A percentile compares a stretch with the other conserved stretches of the same genome.
Conservation (phyloP, 768 basidiomycete species). For the Trichaptum fuscoviolaceum region DNA sequence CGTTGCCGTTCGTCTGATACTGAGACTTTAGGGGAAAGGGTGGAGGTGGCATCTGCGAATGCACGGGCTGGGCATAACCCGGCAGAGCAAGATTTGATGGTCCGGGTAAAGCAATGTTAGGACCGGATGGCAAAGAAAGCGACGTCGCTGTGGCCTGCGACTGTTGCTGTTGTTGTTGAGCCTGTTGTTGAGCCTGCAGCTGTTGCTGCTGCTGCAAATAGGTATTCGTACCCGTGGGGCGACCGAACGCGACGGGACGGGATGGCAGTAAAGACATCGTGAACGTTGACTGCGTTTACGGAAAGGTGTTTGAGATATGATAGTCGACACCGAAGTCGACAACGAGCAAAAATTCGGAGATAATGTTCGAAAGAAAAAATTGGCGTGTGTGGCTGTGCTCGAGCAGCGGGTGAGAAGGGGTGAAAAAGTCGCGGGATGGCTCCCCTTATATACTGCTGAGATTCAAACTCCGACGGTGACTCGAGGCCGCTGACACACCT, state of each 20-base stretch:
- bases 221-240: conserved; percentile 43
- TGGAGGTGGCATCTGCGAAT: conserved; percentile 21
- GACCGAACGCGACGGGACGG: conserved; percentile 74
- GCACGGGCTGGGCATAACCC: conserved; percentile 38
- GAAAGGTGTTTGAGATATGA: conserved; percentile 40
- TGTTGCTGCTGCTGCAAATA: conserved; percentile 39
- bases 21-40: conserved; percentile 27
- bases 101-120: conserved; percentile 30
- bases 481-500: not conserved
- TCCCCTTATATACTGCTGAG: conserved; percentile 7
- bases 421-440: not conserved
- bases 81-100: conserved; percentile 45
- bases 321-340: conserved; percentile 22
- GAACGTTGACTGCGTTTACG: not conserved
- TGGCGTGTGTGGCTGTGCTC: conserved; percentile 1
- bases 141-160: conserved; percentile 37
- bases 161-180: conserved; percentile 35
- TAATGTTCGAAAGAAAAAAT: conserved; percentile 1
- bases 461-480: conserved; percentile 8
- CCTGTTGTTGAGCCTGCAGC: conserved; percentile 34
- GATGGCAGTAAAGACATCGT: conserved; percentile 43
- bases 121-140: conserved; percentile 47
- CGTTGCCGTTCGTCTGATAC: conserved; percentile 30
- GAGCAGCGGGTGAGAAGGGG: conserved; percentile 3
- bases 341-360: not conserved